phyloP scores from a whole-genome alignment of 495 filamentous ascomycete genomes.

The Rostrohypoxylon terebratum region DNA sequence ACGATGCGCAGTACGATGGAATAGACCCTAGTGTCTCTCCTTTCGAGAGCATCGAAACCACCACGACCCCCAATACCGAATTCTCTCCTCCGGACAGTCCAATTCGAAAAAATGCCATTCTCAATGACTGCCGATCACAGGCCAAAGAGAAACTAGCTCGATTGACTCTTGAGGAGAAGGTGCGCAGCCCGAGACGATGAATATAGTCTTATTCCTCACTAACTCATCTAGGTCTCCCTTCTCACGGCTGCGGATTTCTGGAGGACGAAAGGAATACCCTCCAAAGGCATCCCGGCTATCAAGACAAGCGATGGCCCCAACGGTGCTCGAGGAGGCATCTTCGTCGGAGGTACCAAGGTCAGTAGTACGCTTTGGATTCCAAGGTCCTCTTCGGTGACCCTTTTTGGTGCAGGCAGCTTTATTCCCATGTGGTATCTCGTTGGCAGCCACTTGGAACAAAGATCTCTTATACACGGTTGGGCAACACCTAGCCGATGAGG shows the following conservation, averaged over 20 bases:
- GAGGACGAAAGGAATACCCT: constrained; percentile 76
- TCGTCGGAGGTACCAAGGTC: constrained; percentile 72
- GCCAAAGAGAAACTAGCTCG: constrained; percentile 58
- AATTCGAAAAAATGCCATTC: constrained; percentile 44
- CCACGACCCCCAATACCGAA: constrained; percentile 62
- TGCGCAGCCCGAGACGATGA: constrained; percentile 36
- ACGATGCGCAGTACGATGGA: constrained; percentile 46
- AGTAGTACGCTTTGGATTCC: constrained; percentile 22
- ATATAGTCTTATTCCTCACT: constrained; percentile 32
- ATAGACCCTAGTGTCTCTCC: constrained; percentile 56
- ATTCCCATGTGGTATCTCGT: constrained; percentile 79
- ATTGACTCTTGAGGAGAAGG: constrained; percentile 67
- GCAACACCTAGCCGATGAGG: constrained; percentile 77
- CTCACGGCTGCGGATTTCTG: constrained; percentile 79
- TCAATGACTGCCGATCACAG: constrained; percentile 51
- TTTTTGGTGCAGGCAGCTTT: constrained; percentile 71
- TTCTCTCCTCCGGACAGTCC: constrained; percentile 64
- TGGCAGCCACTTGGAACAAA: constrained; percentile 83
- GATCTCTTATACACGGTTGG: constrained; percentile 75
- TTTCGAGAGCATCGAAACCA: constrained; percentile 55
- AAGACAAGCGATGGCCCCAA: constrained; percentile 85
- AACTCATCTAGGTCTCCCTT: constrained; percentile 64
- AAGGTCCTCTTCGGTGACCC: constrained; percentile 33
- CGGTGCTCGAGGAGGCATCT: constrained; percentile 78
- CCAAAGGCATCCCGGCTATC: constrained; percentile 75